Evolutionary conservation across 225 moss, liverwort and hornwort genomes (phyloP), one percentile per base, ranked within the genome.

Genomic region (Bryoerythrophyllum caledonicum): DNA sequence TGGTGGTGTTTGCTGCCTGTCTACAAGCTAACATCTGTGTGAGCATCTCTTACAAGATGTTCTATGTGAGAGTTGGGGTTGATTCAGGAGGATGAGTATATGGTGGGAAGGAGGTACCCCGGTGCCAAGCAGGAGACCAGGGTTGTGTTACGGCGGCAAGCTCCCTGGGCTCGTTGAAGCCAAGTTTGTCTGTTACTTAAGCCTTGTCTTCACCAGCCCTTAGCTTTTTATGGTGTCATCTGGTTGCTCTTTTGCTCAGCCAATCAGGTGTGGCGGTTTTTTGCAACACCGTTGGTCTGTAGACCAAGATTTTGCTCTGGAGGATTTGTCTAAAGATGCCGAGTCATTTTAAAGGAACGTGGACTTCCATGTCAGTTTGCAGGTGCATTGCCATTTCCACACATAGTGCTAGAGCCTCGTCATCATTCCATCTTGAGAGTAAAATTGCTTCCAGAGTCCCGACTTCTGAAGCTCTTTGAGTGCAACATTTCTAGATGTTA

Each of bases 101-200:
- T 71, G 49, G 19, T 65, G 27, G 59, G 76, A 21, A 71, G 71
- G 51, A 64, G 23, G 71, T 76, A 66, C 71, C 66, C 59, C 35
- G 71, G 59, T 75, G 64, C 72, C 34, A 80, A 71, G 75, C 58
- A 76, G 65, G 75, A 75, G 76, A 63, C 65, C n/a, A 80, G 65
- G 75, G 44, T 80, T 65, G 70, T 76, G 20, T 44, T 80, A 58
- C 35, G 71, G 44, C 80, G 56, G 44, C 76, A 76, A 34, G 25
- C 75, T 34, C 15, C 20, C 21, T 55, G 59, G 67, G 4, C 17
- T 7, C 76, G 34, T 2, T 76, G 48, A 67, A 16, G 4, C 59
- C 2, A 38, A 38, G 9, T 6, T 67, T 49, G 35, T 10, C 1
- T 32, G 23, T 23, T 41, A 7, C 37, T 73, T 55, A 35, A 32